phyloP scores from a whole-genome alignment of 805 yeast genomes.

The Metschnikowia kunwiensis region DNA sequence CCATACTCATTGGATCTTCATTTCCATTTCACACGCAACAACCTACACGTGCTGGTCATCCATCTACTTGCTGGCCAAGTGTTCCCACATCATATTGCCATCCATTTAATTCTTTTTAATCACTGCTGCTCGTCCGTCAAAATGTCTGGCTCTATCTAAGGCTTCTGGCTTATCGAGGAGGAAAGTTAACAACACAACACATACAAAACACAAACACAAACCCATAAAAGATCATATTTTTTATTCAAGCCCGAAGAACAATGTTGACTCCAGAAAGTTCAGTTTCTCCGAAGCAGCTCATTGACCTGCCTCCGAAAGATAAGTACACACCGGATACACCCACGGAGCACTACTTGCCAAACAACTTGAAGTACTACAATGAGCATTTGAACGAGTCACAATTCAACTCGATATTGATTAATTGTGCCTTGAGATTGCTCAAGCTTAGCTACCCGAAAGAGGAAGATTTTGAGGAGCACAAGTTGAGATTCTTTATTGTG shows the following conservation, averaged over 20 bases:
- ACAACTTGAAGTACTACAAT: slow-evolving; percentile 39
- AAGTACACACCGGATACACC: slow-evolving; percentile 13
- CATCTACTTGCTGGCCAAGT: slow-evolving; percentile 10
- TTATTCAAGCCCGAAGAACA: background rate
- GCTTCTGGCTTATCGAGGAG: slow-evolving; percentile 1
- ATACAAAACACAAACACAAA: background rate
- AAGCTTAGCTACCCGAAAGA: slow-evolving; percentile 28
- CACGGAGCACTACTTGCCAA: slow-evolving; percentile 27
- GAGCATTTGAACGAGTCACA: slow-evolving; percentile 38
- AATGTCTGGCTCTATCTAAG: slow-evolving; percentile 9
- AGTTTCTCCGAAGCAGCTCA: slow-evolving; percentile 12
- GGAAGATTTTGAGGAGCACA: slow-evolving; percentile 14
- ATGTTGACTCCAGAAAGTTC: slow-evolving; percentile 17
- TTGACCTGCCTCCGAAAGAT: slow-evolving; percentile 8
- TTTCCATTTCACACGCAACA: slow-evolving; percentile 7
- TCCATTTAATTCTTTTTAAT: slow-evolving; percentile 2
- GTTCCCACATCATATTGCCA: background rate
- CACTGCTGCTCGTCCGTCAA: background rate
- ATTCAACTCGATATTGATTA: slow-evolving; percentile 38
- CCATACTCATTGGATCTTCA: background rate
- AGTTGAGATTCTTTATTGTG: slow-evolving; percentile 31
- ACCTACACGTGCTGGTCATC: slow-evolving; percentile 10
- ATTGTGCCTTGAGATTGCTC: slow-evolving; percentile 34
- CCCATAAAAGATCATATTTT: background rate
- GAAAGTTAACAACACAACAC: slow-evolving; percentile 1